Base-by-base conservation (phyloP, 257 asterid species). In the Agastache rugosa region DNA sequence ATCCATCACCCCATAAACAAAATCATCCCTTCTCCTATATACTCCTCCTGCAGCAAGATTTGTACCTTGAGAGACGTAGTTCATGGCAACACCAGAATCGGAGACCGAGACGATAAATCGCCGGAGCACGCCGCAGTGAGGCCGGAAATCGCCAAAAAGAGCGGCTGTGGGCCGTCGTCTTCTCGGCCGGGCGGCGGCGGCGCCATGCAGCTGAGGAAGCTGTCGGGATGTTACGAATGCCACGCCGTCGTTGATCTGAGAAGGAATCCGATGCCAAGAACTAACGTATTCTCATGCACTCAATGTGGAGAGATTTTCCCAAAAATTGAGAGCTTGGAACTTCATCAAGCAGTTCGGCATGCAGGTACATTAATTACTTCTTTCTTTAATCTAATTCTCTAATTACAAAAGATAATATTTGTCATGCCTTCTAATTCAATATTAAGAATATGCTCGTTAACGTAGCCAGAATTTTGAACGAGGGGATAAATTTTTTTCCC, bases 221-320 rank as follows among this genome's bases (percentile, higher is more conserved):
- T 93, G 1, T 91, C 97, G 8, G 92, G 98, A 34, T 93, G 98
- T 25, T 89, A 91, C 27, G 98, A 93, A 67, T 91, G 98, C 72
- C 98, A 78, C 84, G 63, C 90, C 74, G 79, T 91, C 44, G 91
- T 92, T 77, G 98, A 93, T 77, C 93, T 91, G 5, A 79, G 81
- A 84, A 86, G 92, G 77, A 88, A 85, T 67, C 90, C 96, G 11
- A 19, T 88, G 80, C 85, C 92, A 6, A 90, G 98, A 19, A 75
- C 89, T 0, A 77, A 87, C 88, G 16, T 0, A 74, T 91, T 55
- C 84, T 83, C 91, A 39, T 93, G 98, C 66, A 65, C 96, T 0
- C 86, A 89, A n/a, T 93, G 98, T 76, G 92, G 97, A 50, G 93
- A 93, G 77, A 88, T 89, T 61, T 93, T 93, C 73, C 96, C 96